These are phyloP conservation scores for Persicaria tinctoria DNA, from an alignment of 148 eudicot genomes.

Conservation along the genomic window DNA sequence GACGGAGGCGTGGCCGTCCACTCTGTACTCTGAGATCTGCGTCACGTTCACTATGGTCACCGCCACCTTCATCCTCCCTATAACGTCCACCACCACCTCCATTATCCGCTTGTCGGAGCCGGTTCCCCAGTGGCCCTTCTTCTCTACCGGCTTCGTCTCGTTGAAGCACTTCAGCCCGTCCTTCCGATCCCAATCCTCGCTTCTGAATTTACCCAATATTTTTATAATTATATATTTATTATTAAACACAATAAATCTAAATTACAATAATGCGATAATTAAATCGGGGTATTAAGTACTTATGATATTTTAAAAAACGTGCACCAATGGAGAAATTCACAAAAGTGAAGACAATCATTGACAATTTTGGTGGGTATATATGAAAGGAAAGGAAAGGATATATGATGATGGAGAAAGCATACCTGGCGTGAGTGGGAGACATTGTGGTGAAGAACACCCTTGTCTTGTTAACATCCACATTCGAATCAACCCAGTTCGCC, in stretches of 20 bases:
- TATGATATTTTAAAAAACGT: too few species aligned
- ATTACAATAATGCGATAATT: too few species aligned
- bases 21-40: conserved; percentile 72
- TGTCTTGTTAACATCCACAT: conserved; percentile 53
- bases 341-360: background rate
- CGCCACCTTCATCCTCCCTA: conserved; percentile 60
- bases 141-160: conserved; percentile 68
- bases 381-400: too few species aligned
- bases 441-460: conserved; percentile 85
- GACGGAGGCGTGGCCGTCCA: conserved; percentile 67
- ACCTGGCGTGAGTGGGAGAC: conserved; percentile 97
- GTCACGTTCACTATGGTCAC: conserved; percentile 66
- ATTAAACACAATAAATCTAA: background rate
- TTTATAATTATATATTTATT: background rate
- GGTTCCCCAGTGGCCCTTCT: conserved; percentile 65
- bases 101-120: conserved; percentile 69
- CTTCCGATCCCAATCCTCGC: conserved; percentile 56
- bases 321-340: background rate
- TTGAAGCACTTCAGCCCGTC: conserved; percentile 69
- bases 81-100: conserved; percentile 45
- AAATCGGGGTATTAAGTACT: too few species aligned
- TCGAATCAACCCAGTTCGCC: conserved; percentile 98
- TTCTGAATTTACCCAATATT: conserved; percentile 22
- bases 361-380: too few species aligned
- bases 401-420: background rate